Percentiles rank a stretch among this genome's conserved stretches.
These are phyloP conservation scores for Cordyceps cicadae DNA, from an alignment of 2,329 filamentous ascomycete genomes.

Conservation along the genomic window DNA sequence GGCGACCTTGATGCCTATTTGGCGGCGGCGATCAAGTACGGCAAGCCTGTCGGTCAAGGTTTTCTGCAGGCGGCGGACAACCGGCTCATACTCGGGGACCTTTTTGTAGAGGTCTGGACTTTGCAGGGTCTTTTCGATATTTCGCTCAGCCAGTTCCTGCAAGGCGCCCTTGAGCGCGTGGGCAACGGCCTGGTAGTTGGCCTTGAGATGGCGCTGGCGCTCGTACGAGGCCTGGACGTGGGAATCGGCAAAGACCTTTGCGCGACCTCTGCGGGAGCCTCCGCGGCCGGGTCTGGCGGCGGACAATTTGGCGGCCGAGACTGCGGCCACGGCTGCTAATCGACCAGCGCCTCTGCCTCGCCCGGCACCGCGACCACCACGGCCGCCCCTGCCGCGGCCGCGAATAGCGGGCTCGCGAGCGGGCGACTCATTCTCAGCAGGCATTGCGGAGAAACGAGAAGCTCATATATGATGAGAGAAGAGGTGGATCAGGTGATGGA, in stretches of 20 bases:
- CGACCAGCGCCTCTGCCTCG: slow-evolving; percentile 18
- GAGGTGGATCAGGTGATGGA: background rate
- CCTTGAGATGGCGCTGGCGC: slow-evolving; percentile 59
- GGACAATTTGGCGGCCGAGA: slow-evolving; percentile 25
- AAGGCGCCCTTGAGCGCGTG: slow-evolving; percentile 56
- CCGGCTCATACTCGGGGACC: slow-evolving; percentile 42
- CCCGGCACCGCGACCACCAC: slow-evolving; percentile 12
- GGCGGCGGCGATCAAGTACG: slow-evolving; percentile 24
- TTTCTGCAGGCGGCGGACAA: slow-evolving; percentile 41
- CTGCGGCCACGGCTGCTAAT: slow-evolving; percentile 21
- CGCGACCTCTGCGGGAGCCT: slow-evolving; percentile 39
- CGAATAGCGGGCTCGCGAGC: slow-evolving; percentile 28
- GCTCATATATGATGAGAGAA: slow-evolving; percentile 23
- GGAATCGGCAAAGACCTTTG: slow-evolving; percentile 47
- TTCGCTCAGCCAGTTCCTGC: slow-evolving; percentile 56
- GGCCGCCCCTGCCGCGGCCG: slow-evolving; percentile 20
- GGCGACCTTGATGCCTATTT: slow-evolving; percentile 29
- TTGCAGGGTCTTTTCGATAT: slow-evolving; percentile 47
- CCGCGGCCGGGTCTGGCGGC: slow-evolving; percentile 30
- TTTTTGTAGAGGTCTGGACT: slow-evolving; percentile 45
- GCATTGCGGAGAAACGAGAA: slow-evolving; percentile 24
- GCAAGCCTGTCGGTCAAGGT: slow-evolving; percentile 24
- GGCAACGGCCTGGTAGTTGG: slow-evolving; percentile 54
- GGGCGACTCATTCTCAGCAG: slow-evolving; percentile 30
- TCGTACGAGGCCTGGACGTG: slow-evolving; percentile 51